phyloP scores from a whole-genome alignment of 257 asterid genomes.

The Scutellaria galericulata region DNA sequence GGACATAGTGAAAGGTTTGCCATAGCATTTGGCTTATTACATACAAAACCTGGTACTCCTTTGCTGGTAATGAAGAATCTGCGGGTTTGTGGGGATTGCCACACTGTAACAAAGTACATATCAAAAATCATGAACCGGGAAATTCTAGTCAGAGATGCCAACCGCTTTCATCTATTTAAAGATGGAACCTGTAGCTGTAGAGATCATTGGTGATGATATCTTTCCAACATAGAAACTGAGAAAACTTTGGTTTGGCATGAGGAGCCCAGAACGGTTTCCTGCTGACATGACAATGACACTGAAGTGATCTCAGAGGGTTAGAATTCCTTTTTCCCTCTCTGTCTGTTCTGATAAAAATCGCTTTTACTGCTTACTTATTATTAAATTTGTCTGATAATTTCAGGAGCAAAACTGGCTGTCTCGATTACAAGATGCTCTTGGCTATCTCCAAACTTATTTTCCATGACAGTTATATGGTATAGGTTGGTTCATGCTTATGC shows the following conservation, averaged over 20 bases:
- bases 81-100: conserved; percentile 73
- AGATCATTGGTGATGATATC: conserved; percentile 56
- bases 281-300: neutral
- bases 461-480: conserved; percentile 5
- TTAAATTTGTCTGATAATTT: neutral
- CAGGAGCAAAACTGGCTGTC: neutral
- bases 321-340: neutral
- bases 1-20: conserved; percentile 72
- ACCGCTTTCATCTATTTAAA: conserved; percentile 60
- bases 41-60: conserved; percentile 58
- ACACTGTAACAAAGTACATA: conserved; percentile 61
- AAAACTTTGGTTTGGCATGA: too few species aligned
- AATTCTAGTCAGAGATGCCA: conserved; percentile 68
- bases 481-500: conserved; percentile 15
- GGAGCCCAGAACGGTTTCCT: neutral
- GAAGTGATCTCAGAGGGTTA: conserved; percentile 20
- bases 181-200: conserved; percentile 69
- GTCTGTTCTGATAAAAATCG: neutral
- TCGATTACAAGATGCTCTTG: neutral
- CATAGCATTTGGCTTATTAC: conserved; percentile 60
- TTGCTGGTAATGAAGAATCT: conserved; percentile 69
- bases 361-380: neutral
- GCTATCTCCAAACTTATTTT: too few species aligned
- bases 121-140: conserved; percentile 57
- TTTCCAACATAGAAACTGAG: neutral